Evolutionary conservation across 108 stramenopile genomes (phyloP), one percentile per base, ranked within the genome.

Genomic region (Skeletonema marinoi): DNA sequence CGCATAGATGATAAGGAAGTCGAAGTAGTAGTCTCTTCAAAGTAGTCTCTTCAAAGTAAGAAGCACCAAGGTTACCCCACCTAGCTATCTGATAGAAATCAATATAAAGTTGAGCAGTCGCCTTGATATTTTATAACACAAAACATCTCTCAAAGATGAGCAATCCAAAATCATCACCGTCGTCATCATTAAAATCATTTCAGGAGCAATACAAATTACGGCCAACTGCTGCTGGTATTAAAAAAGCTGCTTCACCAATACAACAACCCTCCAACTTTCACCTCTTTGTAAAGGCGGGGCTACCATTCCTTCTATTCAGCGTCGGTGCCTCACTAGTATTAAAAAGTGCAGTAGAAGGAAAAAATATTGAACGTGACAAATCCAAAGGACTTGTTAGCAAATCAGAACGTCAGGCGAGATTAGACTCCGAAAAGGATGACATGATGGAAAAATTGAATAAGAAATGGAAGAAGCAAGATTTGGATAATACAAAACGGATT

Each of bases 401-500:
- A 86, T 89, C 91, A 11, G 87, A 93, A 51, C 87, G 95, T 36
- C 95, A 96, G 77, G 88, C 89, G 9, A 50, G 88, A 21, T 62
- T 96, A 59, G 89, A 92, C 36, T 70, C 85, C 21, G 95, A 96
- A 72, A 89, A 92, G 39, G 91, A 92, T 67, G 87, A 96, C 60
- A 91, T 96, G 95, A 92, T 96, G 88, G 90, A 92, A 62, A 93
- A 92, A 70, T 63, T 93, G 50, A 91, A 83, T 44, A 88, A 90
- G 64, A 71, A 64, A 21, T 82, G 91, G 30, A 73, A 86, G 38
- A 73, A 78, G 29, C 62, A 80, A 67, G 90, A 92, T 56, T 96
- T 92, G 75, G 95, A 96, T 81, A 96, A 96, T 75, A 96, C 95
- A 8, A 92, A 90, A 81, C 70, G 95, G 38, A 96, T 96, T 73